Percentiles rank a stretch among this genome's conserved stretches.
These are phyloP conservation scores for Talaromyces nanjingensis DNA, from an alignment of 495 filamentous ascomycete genomes.

Conservation along the genomic window DNA sequence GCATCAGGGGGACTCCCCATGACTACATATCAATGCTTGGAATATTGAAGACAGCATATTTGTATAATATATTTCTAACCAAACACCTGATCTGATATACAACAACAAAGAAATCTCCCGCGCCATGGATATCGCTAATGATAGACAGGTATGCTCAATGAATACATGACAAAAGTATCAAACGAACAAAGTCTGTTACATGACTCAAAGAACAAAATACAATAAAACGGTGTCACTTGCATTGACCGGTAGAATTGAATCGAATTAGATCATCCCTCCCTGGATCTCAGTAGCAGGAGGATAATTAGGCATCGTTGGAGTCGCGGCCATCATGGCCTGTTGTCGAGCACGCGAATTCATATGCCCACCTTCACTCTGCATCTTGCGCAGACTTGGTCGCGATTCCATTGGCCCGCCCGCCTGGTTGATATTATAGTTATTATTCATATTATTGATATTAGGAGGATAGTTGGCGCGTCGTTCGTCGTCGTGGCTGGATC, in stretches of 20 bases:
- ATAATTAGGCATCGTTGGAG: slow-evolving; percentile 26
- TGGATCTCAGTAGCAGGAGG: slow-evolving; percentile 33
- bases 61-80: slow-evolving; percentile 2
- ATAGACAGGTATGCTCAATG: slow-evolving; percentile 25
- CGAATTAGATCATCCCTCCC: slow-evolving; percentile 39
- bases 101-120: background rate
- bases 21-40: background rate
- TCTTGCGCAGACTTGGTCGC: slow-evolving; percentile 47
- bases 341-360: slow-evolving; percentile 35
- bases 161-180: slow-evolving; percentile 12
- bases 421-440: background rate
- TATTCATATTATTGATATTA: slow-evolving; percentile 2
- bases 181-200: slow-evolving; percentile 14
- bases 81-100: background rate
- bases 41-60: slow-evolving; percentile 15
- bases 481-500: slow-evolving; percentile 36
- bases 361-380: slow-evolving; percentile 39
- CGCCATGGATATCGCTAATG: slow-evolving; percentile 8
- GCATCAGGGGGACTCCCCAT: background rate
- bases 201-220: background rate
- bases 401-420: slow-evolving; percentile 23
- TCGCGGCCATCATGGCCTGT: slow-evolving; percentile 27
- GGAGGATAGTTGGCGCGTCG: background rate
- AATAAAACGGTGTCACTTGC: background rate
- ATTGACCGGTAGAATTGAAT: background rate